These are phyloP conservation scores for Candida dajiaensis DNA, from an alignment of 805 yeast genomes.

Conservation along the genomic window DNA sequence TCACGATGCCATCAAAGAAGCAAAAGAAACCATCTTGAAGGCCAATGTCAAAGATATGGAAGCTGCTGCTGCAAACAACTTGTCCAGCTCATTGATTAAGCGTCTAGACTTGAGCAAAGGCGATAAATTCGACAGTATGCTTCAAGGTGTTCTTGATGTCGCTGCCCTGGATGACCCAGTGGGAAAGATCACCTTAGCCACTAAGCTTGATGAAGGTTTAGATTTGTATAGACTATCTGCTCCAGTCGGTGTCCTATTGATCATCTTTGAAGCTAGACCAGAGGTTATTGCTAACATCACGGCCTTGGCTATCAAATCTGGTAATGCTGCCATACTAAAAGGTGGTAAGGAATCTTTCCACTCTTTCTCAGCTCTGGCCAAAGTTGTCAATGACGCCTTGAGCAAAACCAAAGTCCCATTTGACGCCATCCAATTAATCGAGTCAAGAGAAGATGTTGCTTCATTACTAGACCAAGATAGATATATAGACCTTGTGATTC, in stretches of 20 bases:
- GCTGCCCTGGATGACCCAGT: slow-evolving; percentile 87
- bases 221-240: slow-evolving; percentile 78
- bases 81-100: slow-evolving; percentile 70
- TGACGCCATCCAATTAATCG: slow-evolving; percentile 79
- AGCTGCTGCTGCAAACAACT: slow-evolving; percentile 52
- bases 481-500: slow-evolving; percentile 91
- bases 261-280: slow-evolving; percentile 94
- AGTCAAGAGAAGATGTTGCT: slow-evolving; percentile 85
- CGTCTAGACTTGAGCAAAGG: slow-evolving; percentile 76
- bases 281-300: slow-evolving; percentile 98
- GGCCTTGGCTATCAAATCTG: slow-evolving; percentile 92
- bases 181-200: slow-evolving; percentile 80
- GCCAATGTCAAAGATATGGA: slow-evolving; percentile 77
- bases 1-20: slow-evolving; percentile 56
- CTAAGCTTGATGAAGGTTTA: slow-evolving; percentile 84
- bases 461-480: slow-evolving; percentile 79
- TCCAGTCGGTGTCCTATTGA: slow-evolving; percentile 90
- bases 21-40: slow-evolving; percentile 55
- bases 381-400: slow-evolving; percentile 58
- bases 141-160: slow-evolving; percentile 90
- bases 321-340: slow-evolving; percentile 92
- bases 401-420: slow-evolving; percentile 64
- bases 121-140: slow-evolving; percentile 89
- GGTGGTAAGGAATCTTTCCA: slow-evolving; percentile 93
- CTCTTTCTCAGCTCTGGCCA: slow-evolving; percentile 79